Conservation (phyloP, 176 grass and related monocot genomes). For the Triticum dicoccoides region DNA sequence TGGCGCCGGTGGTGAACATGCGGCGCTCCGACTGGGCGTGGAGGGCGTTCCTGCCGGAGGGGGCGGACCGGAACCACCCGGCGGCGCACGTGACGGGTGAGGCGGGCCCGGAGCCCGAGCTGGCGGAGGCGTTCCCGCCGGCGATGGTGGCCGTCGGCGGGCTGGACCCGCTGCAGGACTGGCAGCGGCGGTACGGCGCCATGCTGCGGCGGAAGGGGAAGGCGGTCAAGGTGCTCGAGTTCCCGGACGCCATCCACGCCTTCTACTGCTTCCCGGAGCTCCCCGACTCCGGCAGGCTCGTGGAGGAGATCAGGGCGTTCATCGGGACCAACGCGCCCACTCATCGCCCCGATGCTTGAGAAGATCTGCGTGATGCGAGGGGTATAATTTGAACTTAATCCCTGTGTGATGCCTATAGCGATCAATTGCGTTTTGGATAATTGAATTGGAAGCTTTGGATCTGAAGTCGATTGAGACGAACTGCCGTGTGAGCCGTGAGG, state of each 20-base stretch:
- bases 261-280: background rate
- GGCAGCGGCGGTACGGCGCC: slow-evolving; percentile 34
- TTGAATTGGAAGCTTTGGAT: too few relatives aligned
- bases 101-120: background rate
- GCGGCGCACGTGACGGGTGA: slow-evolving; percentile 41
- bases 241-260: background rate
- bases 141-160: slow-evolving; percentile 33
- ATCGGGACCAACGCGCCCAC: background rate
- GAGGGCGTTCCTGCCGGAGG: slow-evolving; percentile 44
- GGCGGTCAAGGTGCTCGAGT: background rate
- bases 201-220: slow-evolving; percentile 1
- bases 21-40: slow-evolving; percentile 44
- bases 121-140: slow-evolving; percentile 38
- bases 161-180: slow-evolving; percentile 38
- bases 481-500: background rate
- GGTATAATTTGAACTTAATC: too few relatives aligned
- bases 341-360: background rate
- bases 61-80: slow-evolving; percentile 49
- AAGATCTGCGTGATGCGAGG: too few relatives aligned
- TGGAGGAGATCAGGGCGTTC: background rate
- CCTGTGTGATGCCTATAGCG: too few relatives aligned
- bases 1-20: slow-evolving; percentile 42
- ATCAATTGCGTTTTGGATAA: too few relatives aligned
- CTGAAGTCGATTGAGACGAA: background rate
- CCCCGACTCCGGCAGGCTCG: background rate